Evolutionary conservation across 768 basidiomycete species (phyloP), one percentile per base, ranked within the genome.

Genomic region (Phallus indusiatus): DNA sequence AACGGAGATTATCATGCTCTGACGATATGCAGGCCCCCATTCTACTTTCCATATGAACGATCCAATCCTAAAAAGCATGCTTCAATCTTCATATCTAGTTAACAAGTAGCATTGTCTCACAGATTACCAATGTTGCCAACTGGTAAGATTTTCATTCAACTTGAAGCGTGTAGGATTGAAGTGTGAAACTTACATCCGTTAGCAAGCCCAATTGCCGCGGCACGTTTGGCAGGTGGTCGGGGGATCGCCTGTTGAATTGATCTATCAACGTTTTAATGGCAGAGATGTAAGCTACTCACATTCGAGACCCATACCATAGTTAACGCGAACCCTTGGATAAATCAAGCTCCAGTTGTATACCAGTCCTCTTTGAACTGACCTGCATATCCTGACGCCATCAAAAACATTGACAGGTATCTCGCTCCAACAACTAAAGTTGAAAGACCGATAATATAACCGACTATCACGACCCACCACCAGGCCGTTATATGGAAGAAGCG

Each of bases 1-100:
- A 20, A 76, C 61, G 7, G 71, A 72, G 54, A 86, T 81, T 46
- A 73, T 72, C 81, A 85, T 82, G 0, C 82, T 82, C 47, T 73
- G 82, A 52, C 83, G 82, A 64, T 85, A 86, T 61, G 75, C 63
- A 0, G 84, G 84, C 8, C 81, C 74, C 83, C 84, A 86, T n/a
- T 67, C 65, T 2, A 78, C 65, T 63, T 80, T 80, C 84, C 84
- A 86, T 0, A 78, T 63, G 52, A 53, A 63, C 12, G 60, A 60
- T 36, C 55, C 60, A 28, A 54, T 59, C 47, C 51, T 53, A 9
- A 14, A 36, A 11, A 24, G 18, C 16, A 33, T 47, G 24, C 21
- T 11, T 34, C 17, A 55, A 6, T 24, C 7, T 35, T 54, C 34
- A 12, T 34, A 9, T 22, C 8, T n/a, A 11, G 37, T 11, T 42